Evolutionary conservation across 2,329 filamentous ascomycete genomes (phyloP).

Genomic region (Dactylellina leptospora): DNA sequence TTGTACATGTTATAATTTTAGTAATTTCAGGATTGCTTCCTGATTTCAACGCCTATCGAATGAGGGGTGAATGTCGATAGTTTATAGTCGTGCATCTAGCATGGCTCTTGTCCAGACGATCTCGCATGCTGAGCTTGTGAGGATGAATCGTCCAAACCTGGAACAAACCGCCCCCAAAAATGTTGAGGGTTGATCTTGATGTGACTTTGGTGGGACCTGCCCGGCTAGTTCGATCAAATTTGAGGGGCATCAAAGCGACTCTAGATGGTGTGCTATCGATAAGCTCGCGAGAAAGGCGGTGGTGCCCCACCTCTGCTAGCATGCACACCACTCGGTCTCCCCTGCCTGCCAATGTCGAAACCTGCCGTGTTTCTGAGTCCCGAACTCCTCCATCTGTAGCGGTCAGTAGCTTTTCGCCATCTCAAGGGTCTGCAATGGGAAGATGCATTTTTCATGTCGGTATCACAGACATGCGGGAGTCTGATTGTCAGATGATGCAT

Average conservation of each 20-base stretch:
- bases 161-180: neutral
- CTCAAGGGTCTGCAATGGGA: conserved; percentile 10
- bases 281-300: conserved; percentile 9
- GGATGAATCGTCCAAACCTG: neutral
- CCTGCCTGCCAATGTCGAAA: conserved; percentile 33
- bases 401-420: neutral
- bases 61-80: too few species aligned
- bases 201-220: neutral
- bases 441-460: conserved; percentile 8
- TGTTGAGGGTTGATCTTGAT: neutral
- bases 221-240: neutral
- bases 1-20: too few species aligned
- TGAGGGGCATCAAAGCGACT: conserved; percentile 13
- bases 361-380: conserved; percentile 28
- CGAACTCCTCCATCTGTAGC: conserved; percentile 41
- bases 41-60: too few species aligned
- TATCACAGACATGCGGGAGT: conserved; percentile 9
- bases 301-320: conserved; percentile 19
- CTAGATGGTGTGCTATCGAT: conserved; percentile 36
- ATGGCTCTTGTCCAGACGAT: too few species aligned
- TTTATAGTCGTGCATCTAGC: too few species aligned
- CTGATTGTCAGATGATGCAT: conserved; percentile 45
- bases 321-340: conserved; percentile 19
- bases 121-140: neutral
- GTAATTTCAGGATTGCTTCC: too few species aligned